Conservation (phyloP, 805 yeast species). For the Yarrowia sp. region DNA sequence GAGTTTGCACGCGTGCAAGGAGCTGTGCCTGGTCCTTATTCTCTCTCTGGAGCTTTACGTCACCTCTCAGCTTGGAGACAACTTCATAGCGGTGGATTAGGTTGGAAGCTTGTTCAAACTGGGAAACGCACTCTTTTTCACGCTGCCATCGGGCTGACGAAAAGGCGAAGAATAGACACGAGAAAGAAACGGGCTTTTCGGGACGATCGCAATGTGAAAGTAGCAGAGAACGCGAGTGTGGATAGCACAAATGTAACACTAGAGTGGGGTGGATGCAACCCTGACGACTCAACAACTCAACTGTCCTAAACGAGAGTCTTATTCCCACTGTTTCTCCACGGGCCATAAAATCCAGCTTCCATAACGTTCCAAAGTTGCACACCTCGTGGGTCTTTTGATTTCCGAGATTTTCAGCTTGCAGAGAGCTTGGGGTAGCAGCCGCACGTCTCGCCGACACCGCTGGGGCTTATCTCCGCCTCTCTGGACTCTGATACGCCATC, state of each 20-base stretch:
- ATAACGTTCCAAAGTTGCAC: neutral
- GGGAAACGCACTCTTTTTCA: neutral
- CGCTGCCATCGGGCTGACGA: constrained; percentile 14
- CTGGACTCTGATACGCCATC: constrained; percentile 30
- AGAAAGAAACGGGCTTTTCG: constrained; percentile 8
- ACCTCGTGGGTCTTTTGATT: neutral
- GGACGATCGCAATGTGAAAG: constrained; percentile 32
- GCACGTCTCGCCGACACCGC: constrained; percentile 23
- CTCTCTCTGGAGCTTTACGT: no score
- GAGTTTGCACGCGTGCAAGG: no score
- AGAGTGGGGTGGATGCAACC: neutral
- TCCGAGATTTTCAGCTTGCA: constrained; percentile 10
- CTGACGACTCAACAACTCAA: constrained; percentile 14
- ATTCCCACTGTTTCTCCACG: neutral
- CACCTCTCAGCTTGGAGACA: neutral
- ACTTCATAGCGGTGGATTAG: neutral
- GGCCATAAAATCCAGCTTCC: neutral
- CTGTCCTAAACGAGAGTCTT: neutral
- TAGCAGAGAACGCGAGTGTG: no score
- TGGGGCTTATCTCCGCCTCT: constrained; percentile 22
- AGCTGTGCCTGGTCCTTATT: no score
- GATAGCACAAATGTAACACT: no score
- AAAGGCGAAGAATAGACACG: constrained; percentile 3
- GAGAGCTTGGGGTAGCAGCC: neutral
- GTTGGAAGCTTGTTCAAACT: constrained; percentile 7